Evolutionary conservation across 2,329 filamentous ascomycete species (phyloP), one percentile per base, ranked within the genome.

Genomic region (Monosporascus sp.): DNA sequence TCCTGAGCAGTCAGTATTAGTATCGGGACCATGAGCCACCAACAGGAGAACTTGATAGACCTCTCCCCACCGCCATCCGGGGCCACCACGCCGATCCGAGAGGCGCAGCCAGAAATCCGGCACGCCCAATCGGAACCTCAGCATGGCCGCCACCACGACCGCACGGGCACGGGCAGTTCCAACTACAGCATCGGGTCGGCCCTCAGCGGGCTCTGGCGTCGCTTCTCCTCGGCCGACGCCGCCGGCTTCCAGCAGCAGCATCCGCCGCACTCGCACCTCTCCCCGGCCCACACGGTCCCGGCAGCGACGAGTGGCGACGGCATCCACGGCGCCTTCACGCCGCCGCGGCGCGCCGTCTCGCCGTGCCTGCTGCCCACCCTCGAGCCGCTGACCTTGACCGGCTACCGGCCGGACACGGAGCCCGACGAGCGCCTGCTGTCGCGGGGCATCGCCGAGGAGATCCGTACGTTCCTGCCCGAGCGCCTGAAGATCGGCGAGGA

Each of bases 321-420:
- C 59, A 73, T 85, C 67, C 75, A 77, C 60, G 79, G 80, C 50
- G 79, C 86, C 57, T 89, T 84, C 69, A 78, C 76, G 24, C 80
- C 83, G 58, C 76, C 80, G 53, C 74, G 76, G 53, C 83, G 89
- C 59, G 84, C 81, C 51, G 80, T 82, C 7, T 91, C 88, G 14
- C 91, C 91, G 2, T 91, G 96, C 69, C 88, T 91, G 61, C 91
- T 91, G 1, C 93, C 93, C 11, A 92, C 92, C 0, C 82, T 97
- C 49, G 92, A 93, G 53, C 90, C 93, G 0, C 73, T 97, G 22
- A 76, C 80, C 5, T 79, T 97, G 37, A 72, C 76, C 22, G 88
- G 88, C 38, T 90, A 86, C 70, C 76, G 78, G 54, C 73, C 76
- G 1, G 79, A 78, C 62, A 91, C 87, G 3, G 73, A 78, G 19